phyloP scores from a whole-genome alignment of 2,329 filamentous ascomycete species.

The Colletotrichum navitas region DNA sequence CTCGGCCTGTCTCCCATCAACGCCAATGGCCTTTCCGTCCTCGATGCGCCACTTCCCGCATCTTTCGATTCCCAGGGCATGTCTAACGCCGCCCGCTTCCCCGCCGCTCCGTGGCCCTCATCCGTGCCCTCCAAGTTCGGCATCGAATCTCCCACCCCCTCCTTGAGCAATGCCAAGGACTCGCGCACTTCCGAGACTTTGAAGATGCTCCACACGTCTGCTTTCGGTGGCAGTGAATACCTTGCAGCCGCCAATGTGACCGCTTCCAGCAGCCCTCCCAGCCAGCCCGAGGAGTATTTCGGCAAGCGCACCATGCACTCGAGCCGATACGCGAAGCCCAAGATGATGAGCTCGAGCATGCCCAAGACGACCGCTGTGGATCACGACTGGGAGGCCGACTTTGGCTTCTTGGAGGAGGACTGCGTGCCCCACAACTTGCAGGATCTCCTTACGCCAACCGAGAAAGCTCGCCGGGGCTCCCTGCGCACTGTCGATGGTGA shows the following conservation, averaged over 20 bases:
- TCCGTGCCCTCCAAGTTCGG: conserved; percentile 94
- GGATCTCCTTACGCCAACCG: conserved; percentile 74
- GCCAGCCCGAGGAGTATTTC: conserved; percentile 74
- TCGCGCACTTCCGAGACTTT: conserved; percentile 72
- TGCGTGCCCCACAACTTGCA: conserved; percentile 81
- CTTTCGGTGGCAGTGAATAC: conserved; percentile 75
- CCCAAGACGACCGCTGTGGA: conserved; percentile 74
- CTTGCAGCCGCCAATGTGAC: conserved; percentile 60
- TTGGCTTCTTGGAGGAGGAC: conserved; percentile 86
- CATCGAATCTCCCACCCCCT: conserved; percentile 85
- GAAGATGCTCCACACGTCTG: conserved; percentile 74
- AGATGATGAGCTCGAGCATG: conserved; percentile 76
- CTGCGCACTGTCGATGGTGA: conserved; percentile 68
- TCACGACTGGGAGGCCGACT: conserved; percentile 74
- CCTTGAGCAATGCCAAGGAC: conserved; percentile 73
- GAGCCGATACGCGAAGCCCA: conserved; percentile 75
- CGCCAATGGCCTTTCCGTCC: conserved; percentile 82
- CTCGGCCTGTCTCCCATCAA: conserved; percentile 83
- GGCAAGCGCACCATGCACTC: conserved; percentile 79
- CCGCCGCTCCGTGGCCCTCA: conserved; percentile 84
- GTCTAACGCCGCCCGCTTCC: conserved; percentile 87
- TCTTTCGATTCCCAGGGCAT: conserved; percentile 98
- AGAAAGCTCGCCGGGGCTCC: conserved; percentile 75
- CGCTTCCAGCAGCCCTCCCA: conserved; percentile 58
- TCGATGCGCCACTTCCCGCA: conserved; percentile 91